Conservation (phyloP, 1,284 basidiomycete species). For the Irpex sp. region DNA sequence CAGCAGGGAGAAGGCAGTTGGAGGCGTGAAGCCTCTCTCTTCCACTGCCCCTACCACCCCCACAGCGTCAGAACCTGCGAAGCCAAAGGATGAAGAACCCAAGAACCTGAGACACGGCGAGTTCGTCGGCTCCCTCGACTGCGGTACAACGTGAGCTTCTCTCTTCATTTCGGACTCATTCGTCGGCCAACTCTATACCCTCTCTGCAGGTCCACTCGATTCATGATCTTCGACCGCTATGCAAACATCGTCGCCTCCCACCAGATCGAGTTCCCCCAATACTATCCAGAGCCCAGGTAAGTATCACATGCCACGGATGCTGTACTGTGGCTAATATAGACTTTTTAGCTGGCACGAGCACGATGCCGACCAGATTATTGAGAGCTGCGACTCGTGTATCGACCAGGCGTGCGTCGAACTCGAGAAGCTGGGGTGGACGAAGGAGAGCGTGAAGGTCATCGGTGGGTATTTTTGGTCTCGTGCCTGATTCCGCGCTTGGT, state of each 20-base stretch:
- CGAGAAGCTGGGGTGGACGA: constrained; percentile 69
- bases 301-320: neutral
- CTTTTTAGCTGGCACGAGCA: constrained; percentile 90
- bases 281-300: constrained; percentile 83
- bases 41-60: neutral
- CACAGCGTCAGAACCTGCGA: neutral
- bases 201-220: constrained; percentile 77
- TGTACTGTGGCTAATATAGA: neutral
- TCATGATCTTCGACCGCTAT: constrained; percentile 89
- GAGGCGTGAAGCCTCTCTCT: neutral
- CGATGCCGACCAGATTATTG: constrained; percentile 80
- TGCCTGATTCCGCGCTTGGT: constrained; percentile 9
- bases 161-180: neutral
- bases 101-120: constrained; percentile 34
- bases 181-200: neutral
- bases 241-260: constrained; percentile 86
- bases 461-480: constrained; percentile 42
- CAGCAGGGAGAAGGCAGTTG: neutral
- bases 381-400: constrained; percentile 77
- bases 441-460: constrained; percentile 85
- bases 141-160: constrained; percentile 80
- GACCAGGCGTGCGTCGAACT: constrained; percentile 68
- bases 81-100: neutral
- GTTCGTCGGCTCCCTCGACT: constrained; percentile 87
- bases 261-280: constrained; percentile 89